Evolutionary conservation across 1,284 basidiomycete genomes (phyloP), one percentile per base, ranked within the genome.

Genomic region (Cryptococcus jaspeensis): DNA sequence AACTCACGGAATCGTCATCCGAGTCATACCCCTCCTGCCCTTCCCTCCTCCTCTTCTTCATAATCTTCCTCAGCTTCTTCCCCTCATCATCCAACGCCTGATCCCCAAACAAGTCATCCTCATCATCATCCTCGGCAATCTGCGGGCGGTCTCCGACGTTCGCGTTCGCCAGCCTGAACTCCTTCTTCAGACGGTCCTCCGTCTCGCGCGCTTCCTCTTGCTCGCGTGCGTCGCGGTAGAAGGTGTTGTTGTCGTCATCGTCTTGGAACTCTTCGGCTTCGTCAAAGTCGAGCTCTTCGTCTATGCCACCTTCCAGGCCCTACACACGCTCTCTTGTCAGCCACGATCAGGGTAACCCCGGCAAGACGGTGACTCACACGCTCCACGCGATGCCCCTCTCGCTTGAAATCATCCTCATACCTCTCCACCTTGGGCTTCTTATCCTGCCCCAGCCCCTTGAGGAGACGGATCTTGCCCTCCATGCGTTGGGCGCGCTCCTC

Each of bases 201-300:
- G 67, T 65, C 18, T 69, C 61, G 56, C 71, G 71, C 38, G 67
- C 67, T 52, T 71, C 72, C 38, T 73, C 74, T 28, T 73, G 71
- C 48, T 75, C 73, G 5, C 71, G 69, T 39, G 63, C 64, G 57
- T 76, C 67, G 7, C 63, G 61, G 48, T 76, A 72, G 62, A 76
- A 74, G 0, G 69, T 72, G 55, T 75, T 74, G 56, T 60, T 62
- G 49, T 76, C 74, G 43, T 76, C 74, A 50, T 76, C 74, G 60
- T 76, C 74, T 50, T 73, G 71, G 49, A 76, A 76, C 25, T 72
- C 67, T n/a, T 76, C 74, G 42, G 69, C 66, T 18, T 65, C 61
- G 51, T 76, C 73, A 51, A 67, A 76, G 58, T 76, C 74, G 9
- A 76, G 62, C 53, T 76, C 74, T 56, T 74, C 73, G 51, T 72